Base-by-base conservation (phyloP, 2,329 filamentous ascomycete genomes). In the Pseudodiploospora longispora region DNA sequence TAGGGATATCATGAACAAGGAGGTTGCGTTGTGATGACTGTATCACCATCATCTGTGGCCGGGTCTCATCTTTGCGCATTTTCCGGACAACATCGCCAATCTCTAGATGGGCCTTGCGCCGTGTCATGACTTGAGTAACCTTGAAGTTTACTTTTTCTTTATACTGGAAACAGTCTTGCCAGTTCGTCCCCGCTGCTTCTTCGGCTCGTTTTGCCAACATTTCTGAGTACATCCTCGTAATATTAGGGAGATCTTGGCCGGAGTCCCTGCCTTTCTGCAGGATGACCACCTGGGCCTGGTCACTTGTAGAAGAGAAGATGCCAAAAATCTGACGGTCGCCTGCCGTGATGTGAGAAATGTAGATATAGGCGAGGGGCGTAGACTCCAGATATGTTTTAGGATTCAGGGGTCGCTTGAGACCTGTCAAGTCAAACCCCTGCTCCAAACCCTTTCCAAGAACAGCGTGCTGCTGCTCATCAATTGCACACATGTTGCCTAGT, bases 291-390 rank as follows among this genome's bases (percentile, higher is more conserved):
- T 95, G 80, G 0, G 90, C 93, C 55, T 93, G 82, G 9, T 82
- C 76, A 50, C 78, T 83, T 0, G 80, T 79, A 0, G 88, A 91
- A 0, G 91, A 97, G 64, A 98, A 95, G 5, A 98, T 63, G 1
- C 88, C 90, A 61, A 96, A 97, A 41, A 98, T 83, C 58, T 98
- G 90, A 32, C 88, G 79, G 46, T 98, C 91, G 3, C 90, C 89
- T 9, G 89, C 83, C 37, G 84, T 83, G 57, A 98, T 85, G 64
- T 99, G 93, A 46, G 95, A 96, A 29, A 98, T 71, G 59, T 93
- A 96, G 43, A 97, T 74, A 59, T 95, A 98, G 19, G 82, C 83
- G 60, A 97, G 73, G 1, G 80, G 74, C 1, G 83, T 80, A 2
- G 83, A 75, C 12, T 83, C 77, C 3, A 98, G 79, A 57, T 98